Base-by-base conservation (phyloP, 2,329 filamentous ascomycete species). In the Fusarium torulosum region DNA sequence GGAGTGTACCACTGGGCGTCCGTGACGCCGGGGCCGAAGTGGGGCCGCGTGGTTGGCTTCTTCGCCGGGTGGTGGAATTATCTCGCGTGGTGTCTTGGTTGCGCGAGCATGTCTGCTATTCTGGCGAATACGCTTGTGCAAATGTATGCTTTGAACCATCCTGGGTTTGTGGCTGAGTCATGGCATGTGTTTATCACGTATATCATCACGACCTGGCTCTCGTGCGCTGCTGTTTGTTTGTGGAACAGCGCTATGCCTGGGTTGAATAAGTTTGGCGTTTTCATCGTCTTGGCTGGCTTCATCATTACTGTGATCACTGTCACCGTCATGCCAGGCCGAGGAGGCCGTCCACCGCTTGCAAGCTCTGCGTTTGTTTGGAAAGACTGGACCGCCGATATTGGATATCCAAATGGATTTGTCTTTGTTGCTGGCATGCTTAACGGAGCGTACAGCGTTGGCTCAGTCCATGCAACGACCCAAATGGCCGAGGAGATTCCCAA, bases 361-460 rank as follows among this genome's bases (percentile, higher is more conserved):
- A 72, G 70, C 7, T 76, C 74, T 4, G 63, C 74, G 0, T 80
- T 80, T 60, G 80, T 82, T 7, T 82, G 80, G 80, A 72, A 49
- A 3, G 74, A 80, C 13, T 82, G 80, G 80, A 67, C 69, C 13
- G 77, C 78, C 21, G 67, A 76, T 33, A 77, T 80, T 43, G 80
- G 80, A 17, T 82, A 81, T 43, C 75, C 77, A 0, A 67, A 80
- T 31, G 80, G 79, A 0, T 80, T 82, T 55, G 79, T 82, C 3
- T 82, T 82, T 46, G 71, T 79, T 6, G 73, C 75, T 0, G 79
- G 79, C 2, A 81, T 81, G 79, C 75, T 81, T n/a, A 92, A 92
- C 70, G 90, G 89, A 13, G 90, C 90, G 4, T 92, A 87, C 73
- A 85, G 86, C 43, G 86, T 92, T 13, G 90, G 89, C 8, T 86